Conservation (phyloP, 768 basidiomycete species). For the Lyophyllum semitale region DNA sequence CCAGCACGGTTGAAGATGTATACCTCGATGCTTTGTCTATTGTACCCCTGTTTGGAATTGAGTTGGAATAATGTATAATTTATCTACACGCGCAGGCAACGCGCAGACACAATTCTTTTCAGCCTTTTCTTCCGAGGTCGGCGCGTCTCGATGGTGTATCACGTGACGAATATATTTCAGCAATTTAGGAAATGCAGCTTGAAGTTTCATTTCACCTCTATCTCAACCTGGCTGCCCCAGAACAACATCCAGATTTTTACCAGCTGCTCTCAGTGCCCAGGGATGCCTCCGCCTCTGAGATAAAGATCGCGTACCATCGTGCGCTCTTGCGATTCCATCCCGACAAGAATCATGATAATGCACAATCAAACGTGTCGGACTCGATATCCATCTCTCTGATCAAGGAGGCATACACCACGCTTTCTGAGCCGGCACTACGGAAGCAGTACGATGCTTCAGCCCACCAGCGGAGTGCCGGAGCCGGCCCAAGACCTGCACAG, state of each 20-base stretch:
- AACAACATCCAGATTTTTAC: constrained; percentile 55
- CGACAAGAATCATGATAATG: constrained; percentile 29
- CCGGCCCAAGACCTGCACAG: constrained; percentile 69
- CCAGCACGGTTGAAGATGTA: not conserved
- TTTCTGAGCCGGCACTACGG: constrained; percentile 53
- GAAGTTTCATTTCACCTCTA: not conserved
- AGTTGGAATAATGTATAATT: too few relatives aligned
- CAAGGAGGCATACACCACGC: constrained; percentile 66
- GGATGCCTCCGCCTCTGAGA: constrained; percentile 50
- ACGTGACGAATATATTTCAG: not conserved
- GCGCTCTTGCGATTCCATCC: constrained; percentile 68
- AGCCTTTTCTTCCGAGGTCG: too few relatives aligned
- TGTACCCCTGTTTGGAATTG: too few relatives aligned
- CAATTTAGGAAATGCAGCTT: not conserved
- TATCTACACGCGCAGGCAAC: too few relatives aligned
- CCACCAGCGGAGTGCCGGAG: constrained; percentile 9
- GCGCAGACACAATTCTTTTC: too few relatives aligned
- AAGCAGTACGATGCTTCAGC: constrained; percentile 47
- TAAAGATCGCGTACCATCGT: constrained; percentile 72
- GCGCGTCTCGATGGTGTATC: not conserved
- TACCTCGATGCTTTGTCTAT: not conserved
- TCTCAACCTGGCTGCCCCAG: constrained; percentile 1
- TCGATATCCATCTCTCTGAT: constrained; percentile 55
- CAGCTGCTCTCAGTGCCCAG: constrained; percentile 52
- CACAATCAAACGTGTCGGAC: constrained; percentile 5